These are phyloP conservation scores for Vaccinium darrowii DNA, from an alignment of 148 eudicot genomes.

Conservation along the genomic window DNA sequence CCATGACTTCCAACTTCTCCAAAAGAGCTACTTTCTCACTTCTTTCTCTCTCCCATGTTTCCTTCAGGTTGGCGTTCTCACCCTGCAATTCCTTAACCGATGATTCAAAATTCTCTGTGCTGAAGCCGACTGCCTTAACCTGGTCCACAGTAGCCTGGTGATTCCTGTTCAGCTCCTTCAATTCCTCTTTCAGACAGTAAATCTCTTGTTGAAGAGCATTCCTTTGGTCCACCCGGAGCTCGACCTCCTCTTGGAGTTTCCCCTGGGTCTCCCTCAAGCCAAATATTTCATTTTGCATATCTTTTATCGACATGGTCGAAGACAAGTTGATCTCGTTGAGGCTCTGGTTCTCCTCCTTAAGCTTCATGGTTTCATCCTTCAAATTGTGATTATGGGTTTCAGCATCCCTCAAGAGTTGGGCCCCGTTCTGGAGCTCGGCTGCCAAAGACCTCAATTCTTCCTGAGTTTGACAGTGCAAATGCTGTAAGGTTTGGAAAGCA, in stretches of 20 bases:
- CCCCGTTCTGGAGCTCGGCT: conserved; percentile 72
- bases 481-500: conserved; percentile 75
- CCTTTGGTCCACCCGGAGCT: conserved; percentile 66
- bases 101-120: conserved; percentile 51
- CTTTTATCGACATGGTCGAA: conserved; percentile 55
- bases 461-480: conserved; percentile 70
- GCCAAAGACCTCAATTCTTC: conserved; percentile 70
- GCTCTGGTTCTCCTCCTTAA: conserved; percentile 70
- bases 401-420: conserved; percentile 48
- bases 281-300: conserved; percentile 63
- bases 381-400: conserved; percentile 59
- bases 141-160: conserved; percentile 51
- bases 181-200: conserved; percentile 70
- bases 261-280: conserved; percentile 51
- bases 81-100: conserved; percentile 69
- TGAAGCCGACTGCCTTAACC: conserved; percentile 62
- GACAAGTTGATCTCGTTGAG: conserved; percentile 60
- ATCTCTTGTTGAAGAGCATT: conserved; percentile 90
- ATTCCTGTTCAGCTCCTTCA: conserved; percentile 53
- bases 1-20: conserved; percentile 65
- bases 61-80: conserved; percentile 57
- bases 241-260: conserved; percentile 68
- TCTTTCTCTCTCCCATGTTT: conserved; percentile 51
- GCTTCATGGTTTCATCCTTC: conserved; percentile 58
- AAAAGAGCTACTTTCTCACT: conserved; percentile 59